Base-by-base conservation (phyloP, 1,284 basidiomycete genomes). In the Ustilago nuda region DNA sequence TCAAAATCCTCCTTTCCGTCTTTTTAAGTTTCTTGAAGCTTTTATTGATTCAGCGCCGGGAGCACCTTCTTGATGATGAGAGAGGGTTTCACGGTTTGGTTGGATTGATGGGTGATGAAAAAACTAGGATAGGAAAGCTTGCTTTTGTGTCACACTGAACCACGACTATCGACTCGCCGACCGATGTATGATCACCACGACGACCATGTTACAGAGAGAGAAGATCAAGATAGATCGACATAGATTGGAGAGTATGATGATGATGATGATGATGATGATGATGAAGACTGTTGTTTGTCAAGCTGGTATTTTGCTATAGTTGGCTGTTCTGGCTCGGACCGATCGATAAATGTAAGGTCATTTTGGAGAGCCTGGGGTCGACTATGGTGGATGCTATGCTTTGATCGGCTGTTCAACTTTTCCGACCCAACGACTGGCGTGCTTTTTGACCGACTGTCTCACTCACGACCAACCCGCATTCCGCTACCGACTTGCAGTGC, bases 301-400 rank as follows among this genome's bases (percentile, higher is more conserved):
- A 35, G 60, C 60, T 48, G 56, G 53, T 56, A 56, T 66, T 45
- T 32, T 35, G 43, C 61, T 50, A 52, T 54, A 37, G 61, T 54
- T 36, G 65, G 55, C 73, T 64, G 68, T 76, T 76, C 73, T 76
- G 73, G 68, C 53, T 76, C 68, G 68, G 73, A 76, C 73, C 73
- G 23, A 27, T 27, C 61, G 48, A 56, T 61, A 1, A 66, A 76
- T 66, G 68, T 43, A 76, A 76, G 73, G 73, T 76, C 73, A 61
- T 46, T 27, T 63, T 76, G 73, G 65, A 76, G 73, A 76, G 73
- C 73, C 68, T 71, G 43, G 73, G 67, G 73, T 48, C 52, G 46
- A 30, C 57, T 63, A 64, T 36, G 35, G 54, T 41, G 46, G 45
- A 53, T 45, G 30, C 19, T 35, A 65, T 43, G 63, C 60, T 59